Conservation (phyloP, 768 basidiomycete species). For the Termitomyces sp. region DNA sequence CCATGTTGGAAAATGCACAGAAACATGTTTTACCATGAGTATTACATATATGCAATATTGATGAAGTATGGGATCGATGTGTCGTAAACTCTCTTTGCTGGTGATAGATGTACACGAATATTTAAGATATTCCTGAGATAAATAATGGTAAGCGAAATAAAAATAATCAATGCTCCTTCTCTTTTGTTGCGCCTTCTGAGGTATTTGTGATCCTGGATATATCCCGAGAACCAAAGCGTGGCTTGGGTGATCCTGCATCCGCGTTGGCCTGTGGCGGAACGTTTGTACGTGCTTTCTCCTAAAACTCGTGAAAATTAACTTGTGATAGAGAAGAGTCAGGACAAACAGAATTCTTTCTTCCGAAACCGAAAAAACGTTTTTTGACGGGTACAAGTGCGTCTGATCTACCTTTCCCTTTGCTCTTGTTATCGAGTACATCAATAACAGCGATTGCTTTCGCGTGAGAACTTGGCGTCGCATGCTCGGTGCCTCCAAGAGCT, state of each 20-base stretch:
- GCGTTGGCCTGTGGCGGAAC: not conserved
- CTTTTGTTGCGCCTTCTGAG: conserved; percentile 34
- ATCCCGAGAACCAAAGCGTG: conserved; percentile 30
- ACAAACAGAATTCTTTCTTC: conserved; percentile 37
- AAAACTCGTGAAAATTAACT: not conserved
- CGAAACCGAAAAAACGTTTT: conserved; percentile 37
- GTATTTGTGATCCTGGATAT: conserved; percentile 32
- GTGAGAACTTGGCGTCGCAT: conserved; percentile 24
- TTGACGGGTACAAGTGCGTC: conserved; percentile 10
- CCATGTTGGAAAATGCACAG: not conserved
- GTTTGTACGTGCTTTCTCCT: not conserved
- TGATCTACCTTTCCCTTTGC: conserved; percentile 28
- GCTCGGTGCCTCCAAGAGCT: not conserved
- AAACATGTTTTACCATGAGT: not conserved
- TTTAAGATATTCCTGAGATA: not conserved
- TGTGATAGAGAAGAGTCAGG: not conserved
- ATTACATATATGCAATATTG: not conserved
- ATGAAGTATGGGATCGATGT: no score
- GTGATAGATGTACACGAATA: not conserved
- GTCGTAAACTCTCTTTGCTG: not conserved
- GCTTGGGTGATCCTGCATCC: conserved; percentile 10
- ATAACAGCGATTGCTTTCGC: conserved; percentile 63
- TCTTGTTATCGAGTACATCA: conserved; percentile 53
- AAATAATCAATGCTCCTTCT: conserved; percentile 28
- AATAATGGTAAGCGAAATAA: not conserved